phyloP scores from a whole-genome alignment of 768 basidiomycete genomes.

The Tricholoma furcatifolium region DNA sequence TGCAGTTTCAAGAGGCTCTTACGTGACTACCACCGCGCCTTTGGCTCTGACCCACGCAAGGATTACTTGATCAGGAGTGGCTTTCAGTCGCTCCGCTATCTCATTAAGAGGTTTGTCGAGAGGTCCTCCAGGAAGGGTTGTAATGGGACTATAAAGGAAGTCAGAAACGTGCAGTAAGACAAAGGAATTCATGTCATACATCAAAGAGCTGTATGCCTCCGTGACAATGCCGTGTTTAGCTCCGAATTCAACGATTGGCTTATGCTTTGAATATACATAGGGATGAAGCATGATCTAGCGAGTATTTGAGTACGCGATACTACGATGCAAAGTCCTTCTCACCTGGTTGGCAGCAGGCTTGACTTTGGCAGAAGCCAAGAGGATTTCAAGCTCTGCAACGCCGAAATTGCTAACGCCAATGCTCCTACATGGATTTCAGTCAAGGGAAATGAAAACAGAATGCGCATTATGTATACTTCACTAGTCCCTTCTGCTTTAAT shows the following conservation, averaged over 20 bases:
- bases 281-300: constrained; percentile 67
- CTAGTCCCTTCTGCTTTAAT: constrained; percentile 52
- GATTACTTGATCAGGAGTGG: constrained; percentile 63
- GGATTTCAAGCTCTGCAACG: constrained; percentile 48
- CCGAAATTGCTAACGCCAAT: constrained; percentile 75
- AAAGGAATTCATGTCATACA: constrained; percentile 34
- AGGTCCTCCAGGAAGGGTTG: constrained; percentile 56
- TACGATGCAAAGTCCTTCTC: neutral
- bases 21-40: constrained; percentile 66
- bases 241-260: constrained; percentile 56
- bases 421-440: constrained; percentile 39
- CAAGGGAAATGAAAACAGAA: neutral
- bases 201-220: constrained; percentile 71
- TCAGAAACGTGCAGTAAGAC: neutral
- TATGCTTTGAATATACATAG: constrained; percentile 58
- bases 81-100: constrained; percentile 50
- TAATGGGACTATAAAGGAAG: constrained; percentile 51
- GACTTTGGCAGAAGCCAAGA: constrained; percentile 59
- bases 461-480: constrained; percentile 38
- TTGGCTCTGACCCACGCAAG: constrained; percentile 74
- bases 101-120: constrained; percentile 56
- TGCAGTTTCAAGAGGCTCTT: constrained; percentile 5
- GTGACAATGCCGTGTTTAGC: constrained; percentile 58
- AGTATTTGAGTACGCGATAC: neutral
- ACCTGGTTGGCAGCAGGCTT: constrained; percentile 72